Evolutionary conservation across 768 basidiomycete genomes (phyloP).

Genomic region (Auriscalpium microsporum): DNA sequence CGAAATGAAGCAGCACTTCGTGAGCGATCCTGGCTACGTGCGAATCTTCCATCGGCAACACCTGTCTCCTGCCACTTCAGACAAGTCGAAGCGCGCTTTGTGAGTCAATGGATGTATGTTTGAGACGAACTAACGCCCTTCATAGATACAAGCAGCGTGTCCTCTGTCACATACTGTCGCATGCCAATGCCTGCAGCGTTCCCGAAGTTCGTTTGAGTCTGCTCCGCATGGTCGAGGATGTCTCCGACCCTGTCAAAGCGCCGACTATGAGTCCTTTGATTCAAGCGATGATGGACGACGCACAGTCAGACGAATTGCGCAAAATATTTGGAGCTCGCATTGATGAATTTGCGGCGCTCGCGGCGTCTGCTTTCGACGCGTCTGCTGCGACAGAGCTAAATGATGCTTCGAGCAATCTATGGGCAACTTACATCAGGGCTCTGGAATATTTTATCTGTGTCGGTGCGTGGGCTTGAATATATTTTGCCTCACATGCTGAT

Average conservation of each 20-base stretch:
- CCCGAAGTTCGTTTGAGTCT: slow-evolving; percentile 43
- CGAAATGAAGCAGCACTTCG: slow-evolving; percentile 44
- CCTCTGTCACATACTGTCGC: slow-evolving; percentile 73
- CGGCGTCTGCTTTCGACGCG: slow-evolving; percentile 44
- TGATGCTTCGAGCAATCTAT: slow-evolving; percentile 32
- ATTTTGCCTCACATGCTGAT: slow-evolving; percentile 2
- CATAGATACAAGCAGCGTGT: slow-evolving; percentile 62
- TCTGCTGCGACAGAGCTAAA: slow-evolving; percentile 39
- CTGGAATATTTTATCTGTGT: slow-evolving; percentile 37
- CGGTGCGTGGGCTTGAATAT: slow-evolving; percentile 25
- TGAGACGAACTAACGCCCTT: not conserved
- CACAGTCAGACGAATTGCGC: not conserved
- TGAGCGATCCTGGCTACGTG: slow-evolving; percentile 52
- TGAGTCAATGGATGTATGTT: slow-evolving; percentile 25
- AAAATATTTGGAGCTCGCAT: slow-evolving; percentile 31
- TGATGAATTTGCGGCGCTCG: slow-evolving; percentile 24
- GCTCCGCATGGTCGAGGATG: slow-evolving; percentile 36
- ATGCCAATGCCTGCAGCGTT: slow-evolving; percentile 51
- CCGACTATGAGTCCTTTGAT: slow-evolving; percentile 55
- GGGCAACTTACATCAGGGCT: slow-evolving; percentile 41
- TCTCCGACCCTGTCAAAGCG: slow-evolving; percentile 42
- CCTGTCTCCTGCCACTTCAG: slow-evolving; percentile 36
- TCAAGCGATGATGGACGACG: slow-evolving; percentile 25
- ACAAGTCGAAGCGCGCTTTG: slow-evolving; percentile 48
- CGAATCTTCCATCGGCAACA: slow-evolving; percentile 52